Evolutionary conservation across 2,329 filamentous ascomycete species (phyloP).

Genomic region (Aureobasidium zeae): DNA sequence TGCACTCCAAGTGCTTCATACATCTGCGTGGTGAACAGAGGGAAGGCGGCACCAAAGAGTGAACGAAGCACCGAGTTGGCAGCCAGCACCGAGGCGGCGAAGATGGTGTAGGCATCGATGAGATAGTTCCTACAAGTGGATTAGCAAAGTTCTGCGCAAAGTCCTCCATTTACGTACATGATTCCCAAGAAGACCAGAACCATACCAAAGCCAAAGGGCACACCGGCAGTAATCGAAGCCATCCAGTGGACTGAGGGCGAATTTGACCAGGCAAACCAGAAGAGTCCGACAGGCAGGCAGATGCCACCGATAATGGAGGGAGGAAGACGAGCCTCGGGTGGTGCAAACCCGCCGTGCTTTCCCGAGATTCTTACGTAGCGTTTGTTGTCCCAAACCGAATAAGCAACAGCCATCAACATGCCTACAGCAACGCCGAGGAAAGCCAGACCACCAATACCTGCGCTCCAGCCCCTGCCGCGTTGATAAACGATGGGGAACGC

Average conservation of each 20-base stretch:
- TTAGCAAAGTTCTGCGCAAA: not conserved
- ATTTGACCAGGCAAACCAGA: constrained; percentile 63
- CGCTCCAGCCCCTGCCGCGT: constrained; percentile 48
- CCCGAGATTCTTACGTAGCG: constrained; percentile 42
- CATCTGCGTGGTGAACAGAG: constrained; percentile 65
- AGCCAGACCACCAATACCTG: constrained; percentile 52
- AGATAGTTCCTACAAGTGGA: constrained; percentile 45
- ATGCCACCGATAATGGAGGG: constrained; percentile 54
- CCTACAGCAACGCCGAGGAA: constrained; percentile 62
- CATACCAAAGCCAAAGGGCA: constrained; percentile 50
- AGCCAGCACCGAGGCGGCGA: constrained; percentile 64
- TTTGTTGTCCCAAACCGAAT: constrained; percentile 45
- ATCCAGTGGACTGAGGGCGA: constrained; percentile 48
- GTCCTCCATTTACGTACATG: not conserved
- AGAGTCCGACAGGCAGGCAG: constrained; percentile 53
- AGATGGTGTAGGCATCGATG: constrained; percentile 61
- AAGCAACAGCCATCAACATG: constrained; percentile 50
- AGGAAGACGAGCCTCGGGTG: constrained; percentile 57
- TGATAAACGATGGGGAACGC: constrained; percentile 55
- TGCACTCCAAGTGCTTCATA: constrained; percentile 51
- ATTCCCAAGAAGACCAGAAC: constrained; percentile 56
- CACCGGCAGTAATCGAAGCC: constrained; percentile 40
- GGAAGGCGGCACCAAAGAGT: constrained; percentile 68
- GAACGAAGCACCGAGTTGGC: constrained; percentile 74
- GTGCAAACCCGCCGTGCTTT: constrained; percentile 45